These are phyloP conservation scores for Hydrangea macrophylla DNA, from an alignment of 148 eudicot genomes.

Conservation along the genomic window DNA sequence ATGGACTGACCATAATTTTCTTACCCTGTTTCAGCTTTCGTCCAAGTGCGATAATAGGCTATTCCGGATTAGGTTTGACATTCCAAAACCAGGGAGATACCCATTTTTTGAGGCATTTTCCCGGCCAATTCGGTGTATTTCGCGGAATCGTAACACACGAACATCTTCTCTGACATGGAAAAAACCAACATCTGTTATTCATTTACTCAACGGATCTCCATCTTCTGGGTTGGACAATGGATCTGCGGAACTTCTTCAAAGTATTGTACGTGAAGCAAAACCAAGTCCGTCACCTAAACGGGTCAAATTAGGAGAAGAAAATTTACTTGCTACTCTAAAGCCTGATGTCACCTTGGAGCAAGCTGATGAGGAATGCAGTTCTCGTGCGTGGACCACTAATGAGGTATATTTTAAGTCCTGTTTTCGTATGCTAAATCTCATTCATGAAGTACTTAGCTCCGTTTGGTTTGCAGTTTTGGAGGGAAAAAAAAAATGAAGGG, in stretches of 20 bases:
- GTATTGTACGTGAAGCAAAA: conserved; percentile 57
- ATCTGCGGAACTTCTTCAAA: conserved; percentile 41
- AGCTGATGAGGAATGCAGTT: conserved; percentile 42
- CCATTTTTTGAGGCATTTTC: conserved; percentile 58
- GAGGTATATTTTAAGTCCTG: conserved; percentile 37
- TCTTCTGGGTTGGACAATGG: conserved; percentile 46
- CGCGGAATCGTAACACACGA: conserved; percentile 41
- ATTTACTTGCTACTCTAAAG: conserved; percentile 23
- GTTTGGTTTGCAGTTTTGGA: too few species aligned
- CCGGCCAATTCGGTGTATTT: conserved; percentile 67
- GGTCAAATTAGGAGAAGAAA: conserved; percentile 62
- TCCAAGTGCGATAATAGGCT: conserved; percentile 75
- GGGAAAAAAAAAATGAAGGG: too few species aligned
- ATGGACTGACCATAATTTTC: conserved; percentile 2
- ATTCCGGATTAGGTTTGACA: conserved; percentile 58
- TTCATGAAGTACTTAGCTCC: background rate
- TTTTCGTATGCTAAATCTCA: conserved; percentile 1
- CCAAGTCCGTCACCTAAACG: conserved; percentile 69
- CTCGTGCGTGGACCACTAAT: conserved; percentile 27
- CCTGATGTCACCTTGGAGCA: conserved; percentile 33
- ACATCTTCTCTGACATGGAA: conserved; percentile 49
- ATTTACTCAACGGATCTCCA: conserved; percentile 45
- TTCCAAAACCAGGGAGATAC: conserved; percentile 39
- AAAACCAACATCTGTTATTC: conserved; percentile 51
- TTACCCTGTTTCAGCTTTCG: conserved; percentile 59